Evolutionary conservation across 2,329 filamentous ascomycete genomes (phyloP).

Genomic region (Sordariomycetes sp.): DNA sequence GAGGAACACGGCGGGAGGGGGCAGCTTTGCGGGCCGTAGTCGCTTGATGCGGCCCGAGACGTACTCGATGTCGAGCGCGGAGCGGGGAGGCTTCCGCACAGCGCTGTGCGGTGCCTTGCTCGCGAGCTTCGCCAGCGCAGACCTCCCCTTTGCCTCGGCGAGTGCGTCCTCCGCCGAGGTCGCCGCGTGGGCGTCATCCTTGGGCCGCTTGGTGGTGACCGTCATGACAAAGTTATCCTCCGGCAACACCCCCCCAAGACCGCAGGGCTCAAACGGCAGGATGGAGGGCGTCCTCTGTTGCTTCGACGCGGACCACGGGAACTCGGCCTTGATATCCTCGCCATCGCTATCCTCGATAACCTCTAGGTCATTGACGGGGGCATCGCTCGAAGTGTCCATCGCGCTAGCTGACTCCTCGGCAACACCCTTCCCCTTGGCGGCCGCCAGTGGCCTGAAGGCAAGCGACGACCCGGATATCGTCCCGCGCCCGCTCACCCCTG

Average conservation of each 20-base stretch:
- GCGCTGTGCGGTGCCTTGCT: not conserved
- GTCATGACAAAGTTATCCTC: constrained; percentile 51
- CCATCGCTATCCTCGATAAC: constrained; percentile 10
- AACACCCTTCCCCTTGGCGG: constrained; percentile 11
- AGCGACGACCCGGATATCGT: constrained; percentile 38
- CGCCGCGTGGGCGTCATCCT: constrained; percentile 8
- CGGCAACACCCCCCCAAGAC: constrained; percentile 43
- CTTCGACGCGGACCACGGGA: constrained; percentile 28
- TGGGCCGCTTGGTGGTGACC: constrained; percentile 34
- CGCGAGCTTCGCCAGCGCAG: not conserved
- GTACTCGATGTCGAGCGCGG: constrained; percentile 29
- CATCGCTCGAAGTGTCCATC: constrained; percentile 7
- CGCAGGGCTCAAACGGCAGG: constrained; percentile 37
- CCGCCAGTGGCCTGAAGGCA: constrained; percentile 33
- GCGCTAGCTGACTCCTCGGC: not conserved
- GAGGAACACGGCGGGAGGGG: constrained; percentile 38
- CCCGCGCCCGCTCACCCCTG: constrained; percentile 6
- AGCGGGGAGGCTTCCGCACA: constrained; percentile 8
- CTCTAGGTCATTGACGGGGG: constrained; percentile 8
- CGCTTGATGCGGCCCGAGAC: constrained; percentile 25
- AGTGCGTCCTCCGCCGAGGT: constrained; percentile 1
- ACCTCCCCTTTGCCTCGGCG: not conserved
- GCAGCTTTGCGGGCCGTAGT: constrained; percentile 32
- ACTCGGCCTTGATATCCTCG: constrained; percentile 27
- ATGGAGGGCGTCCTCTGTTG: constrained; percentile 25